These are phyloP conservation scores for Cadophora malorum DNA, from an alignment of 2,329 filamentous ascomycete genomes.

Conservation along the genomic window DNA sequence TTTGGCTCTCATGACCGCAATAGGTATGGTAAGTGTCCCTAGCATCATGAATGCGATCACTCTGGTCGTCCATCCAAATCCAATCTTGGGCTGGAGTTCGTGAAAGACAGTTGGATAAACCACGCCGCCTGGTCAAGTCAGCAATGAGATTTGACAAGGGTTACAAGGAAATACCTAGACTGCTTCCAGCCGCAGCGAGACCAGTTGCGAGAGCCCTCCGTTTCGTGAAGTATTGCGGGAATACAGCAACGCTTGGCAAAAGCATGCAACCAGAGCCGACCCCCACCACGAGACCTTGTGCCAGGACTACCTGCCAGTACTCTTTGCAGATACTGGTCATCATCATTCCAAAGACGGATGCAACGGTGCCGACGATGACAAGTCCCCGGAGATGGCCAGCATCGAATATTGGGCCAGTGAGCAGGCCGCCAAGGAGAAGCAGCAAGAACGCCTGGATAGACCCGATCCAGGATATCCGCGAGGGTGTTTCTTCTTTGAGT, in stretches of 20 bases:
- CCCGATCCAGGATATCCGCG: constrained; percentile 56
- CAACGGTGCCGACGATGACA: constrained; percentile 37
- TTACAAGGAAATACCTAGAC: constrained; percentile 45
- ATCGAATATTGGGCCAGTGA: constrained; percentile 39
- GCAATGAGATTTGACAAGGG: not conserved
- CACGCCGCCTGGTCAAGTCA: constrained; percentile 46
- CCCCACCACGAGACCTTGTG: constrained; percentile 59
- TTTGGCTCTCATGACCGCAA: constrained; percentile 33
- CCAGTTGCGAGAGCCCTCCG: constrained; percentile 46
- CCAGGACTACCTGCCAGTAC: constrained; percentile 61
- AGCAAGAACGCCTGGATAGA: constrained; percentile 54
- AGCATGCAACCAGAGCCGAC: constrained; percentile 59
- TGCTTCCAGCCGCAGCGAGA: constrained; percentile 46
- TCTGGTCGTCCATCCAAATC: constrained; percentile 54
- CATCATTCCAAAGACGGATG: constrained; percentile 52
- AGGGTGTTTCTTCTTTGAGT: constrained; percentile 46
- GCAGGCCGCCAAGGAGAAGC: constrained; percentile 45
- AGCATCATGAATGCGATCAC: constrained; percentile 53
- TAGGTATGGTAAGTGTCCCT: constrained; percentile 47
- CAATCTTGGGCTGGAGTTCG: constrained; percentile 48
- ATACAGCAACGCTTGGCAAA: constrained; percentile 66
- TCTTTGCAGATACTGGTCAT: constrained; percentile 47
- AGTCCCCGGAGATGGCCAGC: constrained; percentile 34
- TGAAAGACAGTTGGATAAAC: constrained; percentile 53
- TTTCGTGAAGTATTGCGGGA: constrained; percentile 57